Base-by-base conservation (phyloP, 140 eudicot species). In the Anethum foeniculum region DNA sequence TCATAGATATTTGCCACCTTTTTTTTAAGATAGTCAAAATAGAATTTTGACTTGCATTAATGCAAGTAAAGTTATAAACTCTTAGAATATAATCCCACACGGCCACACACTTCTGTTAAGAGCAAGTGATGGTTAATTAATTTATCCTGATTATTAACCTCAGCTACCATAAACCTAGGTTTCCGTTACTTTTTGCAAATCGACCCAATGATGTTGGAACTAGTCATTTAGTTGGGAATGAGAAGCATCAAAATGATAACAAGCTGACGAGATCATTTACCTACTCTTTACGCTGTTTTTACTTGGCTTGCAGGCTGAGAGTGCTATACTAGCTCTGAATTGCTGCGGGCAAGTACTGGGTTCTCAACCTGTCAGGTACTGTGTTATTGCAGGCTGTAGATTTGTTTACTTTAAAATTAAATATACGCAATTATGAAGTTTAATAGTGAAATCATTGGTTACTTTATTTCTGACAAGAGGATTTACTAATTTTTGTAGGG, bases 261-360 rank as follows among this genome's bases (percentile, higher is more conserved):
- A 8, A 41, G 38, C 78, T 9, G 36, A 32, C 27, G 2, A 41
- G 15, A 72, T 72, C 77, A 44, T 44, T 43, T 46, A 43, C 46
- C 13, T 12, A 27, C 36, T 21, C 58, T 75, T 47, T 13, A 75
- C 62, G 21, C 49, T 9, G 62, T 75, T 47, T 56, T 36, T 23
- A 72, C 25, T 68, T 78, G 51, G 27, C 83, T 47, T 85, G 73
- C 88, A 94, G 97, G 96, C 98, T 60, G 97, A 94, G 79, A 90
- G 98, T 84, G 97, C 98, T 43, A 89, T 94, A 79, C 41, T 86
- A 65, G 98, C 98, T 34, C 86, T 94, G 83, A 91, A 92, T 84
- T 90, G 98, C 78, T 92, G 97, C 78, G 98, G 98, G 12, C 92
- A 89, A 81, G 82, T 90, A 39, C 83, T 94, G 56, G 98, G 96